Evolutionary conservation across 176 grass and related monocot species (phyloP), one percentile per base, ranked within the genome.

Genomic region (Oryza officinalis): DNA sequence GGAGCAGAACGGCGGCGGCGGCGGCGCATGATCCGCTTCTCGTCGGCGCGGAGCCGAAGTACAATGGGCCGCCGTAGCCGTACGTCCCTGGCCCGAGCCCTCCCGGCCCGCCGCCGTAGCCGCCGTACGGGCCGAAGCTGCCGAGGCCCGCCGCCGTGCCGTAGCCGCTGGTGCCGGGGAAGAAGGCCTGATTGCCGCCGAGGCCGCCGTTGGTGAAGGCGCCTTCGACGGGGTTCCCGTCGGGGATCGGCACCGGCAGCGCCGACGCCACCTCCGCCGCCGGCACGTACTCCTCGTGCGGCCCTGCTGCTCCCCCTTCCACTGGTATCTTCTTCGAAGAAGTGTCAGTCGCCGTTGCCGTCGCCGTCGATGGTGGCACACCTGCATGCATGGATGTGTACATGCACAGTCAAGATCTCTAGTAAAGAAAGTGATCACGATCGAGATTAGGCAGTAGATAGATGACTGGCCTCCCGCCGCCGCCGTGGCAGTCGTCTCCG

Each of bases 241-340:
- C 87, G 1, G 87, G 83, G 25, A 79, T 80, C 0, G 87, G 87
- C 41, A 77, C 57, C 10, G 87, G 87, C 43, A 89, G 54, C 4
- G 87, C 87, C 0, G 76, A 54, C 13, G 15, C 71, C 49, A 85
- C 82, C 77, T 85, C 65, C 9, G 82, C 72, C 0, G 54, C 87
- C 1, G 87, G 87, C 12, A 52, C 6, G 25, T 81, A 30, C 10
- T 63, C 71, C 3, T 78, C 73, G 37, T 13, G 37, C 0, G 37
- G 70, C 10, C 4, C 15, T 49, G 4, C 15, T 49, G 4, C 46
- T 3, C 4, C 44, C 44, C 63, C 3, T 1, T 65, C 40, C 23
- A 77, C 1, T 0, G 87, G 87, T 54, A 85, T 65, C 87, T 89
- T 89, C 77, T 89, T 65, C 0, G 77, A 40, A 0, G 14, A 17